Conservation (phyloP, 257 asterid species). For the Eucommia ulmoides region DNA sequence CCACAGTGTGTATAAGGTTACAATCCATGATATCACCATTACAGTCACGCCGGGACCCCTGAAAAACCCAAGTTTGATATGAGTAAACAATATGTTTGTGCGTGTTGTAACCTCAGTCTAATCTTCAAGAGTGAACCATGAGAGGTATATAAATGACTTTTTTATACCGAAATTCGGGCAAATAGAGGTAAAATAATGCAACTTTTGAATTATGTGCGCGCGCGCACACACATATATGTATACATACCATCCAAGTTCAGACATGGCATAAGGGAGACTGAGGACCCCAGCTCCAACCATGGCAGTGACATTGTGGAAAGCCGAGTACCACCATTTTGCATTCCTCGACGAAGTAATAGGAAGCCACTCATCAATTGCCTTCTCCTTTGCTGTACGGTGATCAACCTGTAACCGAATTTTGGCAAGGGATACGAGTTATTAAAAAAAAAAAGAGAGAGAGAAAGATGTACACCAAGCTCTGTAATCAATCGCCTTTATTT, state of each 20-base stretch:
- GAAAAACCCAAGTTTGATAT: too few relatives aligned
- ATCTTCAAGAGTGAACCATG: too few relatives aligned
- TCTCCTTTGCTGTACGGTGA: not conserved
- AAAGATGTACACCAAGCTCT: too few relatives aligned
- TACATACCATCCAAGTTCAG: not conserved
- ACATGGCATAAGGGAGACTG: not conserved
- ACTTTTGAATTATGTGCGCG: too few relatives aligned
- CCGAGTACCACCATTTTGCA: not conserved
- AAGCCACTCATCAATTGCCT: not conserved
- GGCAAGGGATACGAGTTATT: conserved; percentile 13
- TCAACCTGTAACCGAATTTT: not conserved
- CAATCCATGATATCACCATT: conserved; percentile 63
- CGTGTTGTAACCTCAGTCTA: too few relatives aligned
- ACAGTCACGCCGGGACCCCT: conserved; percentile 91
- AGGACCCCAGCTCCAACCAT: not conserved
- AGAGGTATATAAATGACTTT: too few relatives aligned
- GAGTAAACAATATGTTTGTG: too few relatives aligned
- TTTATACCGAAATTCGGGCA: too few relatives aligned
- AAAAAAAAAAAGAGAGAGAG: too few relatives aligned
- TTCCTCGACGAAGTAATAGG: not conserved
- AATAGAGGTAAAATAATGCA: too few relatives aligned
- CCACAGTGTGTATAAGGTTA: conserved; percentile 79
- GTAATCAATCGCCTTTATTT: too few relatives aligned
- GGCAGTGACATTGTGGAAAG: not conserved
- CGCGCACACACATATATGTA: too few relatives aligned